Base-by-base conservation (phyloP, 2,329 filamentous ascomycete genomes). In the Trichocomaceae sp. region DNA sequence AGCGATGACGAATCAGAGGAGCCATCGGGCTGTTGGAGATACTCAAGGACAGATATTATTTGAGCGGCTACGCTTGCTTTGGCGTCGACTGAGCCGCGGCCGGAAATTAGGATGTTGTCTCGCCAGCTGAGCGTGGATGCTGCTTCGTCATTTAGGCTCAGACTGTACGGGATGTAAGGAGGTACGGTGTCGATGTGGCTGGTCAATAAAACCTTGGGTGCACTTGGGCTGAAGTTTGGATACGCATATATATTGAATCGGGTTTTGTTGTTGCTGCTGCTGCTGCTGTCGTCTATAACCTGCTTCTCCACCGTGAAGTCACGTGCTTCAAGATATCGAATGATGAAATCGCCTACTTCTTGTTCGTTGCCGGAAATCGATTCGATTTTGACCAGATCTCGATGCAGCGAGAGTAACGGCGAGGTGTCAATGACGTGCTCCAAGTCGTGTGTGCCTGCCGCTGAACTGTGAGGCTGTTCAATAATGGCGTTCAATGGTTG, bases 241-340 rank as follows among this genome's bases (percentile, higher is more conserved):
- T 66, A 90, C 1, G 90, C 90, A 41, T 91, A 75, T 48, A 96
- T 77, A 64, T 96, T 96, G 76, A 86, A 90, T 42, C 87, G 79
- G 31, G 72, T 58, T 57, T 63, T 37, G 58, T 59, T 4, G 26
- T 29, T 56, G 62, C 19, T 8, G 22, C 17, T 7, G 26, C 5
- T 2, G 15, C 7, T 26, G 26, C 7, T 29, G 2, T 5, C 26
- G 7, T 5, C 22, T 35, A 77, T 69, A 31, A 67, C 66, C 63
- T 87, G 84, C 55, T 77, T 79, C 61, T 86, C 79, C 31, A 86
- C 83, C 0, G 77, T 82, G 69, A 85, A 86, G 61, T 81, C 77
- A 57, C 79, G 77, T 3, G 71, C 66, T 55, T 77, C 69, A 5
- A 96, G 81, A 64, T 88, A 89, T 1, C 79, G 72, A 35, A 81